These are phyloP conservation scores for Eimeria brunetti DNA, from an alignment of 169 alveolate genomes.

Conservation along the genomic window DNA sequence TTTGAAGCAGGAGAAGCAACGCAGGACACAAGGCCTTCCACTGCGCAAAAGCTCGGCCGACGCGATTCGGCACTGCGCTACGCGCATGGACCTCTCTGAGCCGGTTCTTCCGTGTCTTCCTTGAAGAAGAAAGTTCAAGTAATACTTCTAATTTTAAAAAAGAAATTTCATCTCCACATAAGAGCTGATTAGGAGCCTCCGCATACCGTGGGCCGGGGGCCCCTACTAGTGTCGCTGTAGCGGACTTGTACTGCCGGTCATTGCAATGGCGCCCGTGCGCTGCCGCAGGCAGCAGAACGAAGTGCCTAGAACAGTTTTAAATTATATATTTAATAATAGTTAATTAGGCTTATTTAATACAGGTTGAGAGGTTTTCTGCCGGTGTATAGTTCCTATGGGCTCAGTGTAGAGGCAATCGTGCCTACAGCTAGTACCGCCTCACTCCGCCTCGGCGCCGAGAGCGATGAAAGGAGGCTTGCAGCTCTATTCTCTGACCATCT, in stretches of 20 bases:
- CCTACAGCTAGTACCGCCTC: constrained; percentile 9
- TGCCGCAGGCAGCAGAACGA: background rate
- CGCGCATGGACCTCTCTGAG: constrained; percentile 1
- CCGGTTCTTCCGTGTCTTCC: background rate
- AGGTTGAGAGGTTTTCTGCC: background rate
- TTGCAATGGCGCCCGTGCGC: background rate
- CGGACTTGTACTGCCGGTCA: background rate
- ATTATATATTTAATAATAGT: background rate
- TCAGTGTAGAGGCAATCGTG: background rate
- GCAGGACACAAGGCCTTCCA: constrained; percentile 2
- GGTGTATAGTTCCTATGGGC: background rate
- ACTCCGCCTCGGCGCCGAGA: background rate
- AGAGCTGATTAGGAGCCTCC: no score
- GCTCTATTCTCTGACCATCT: background rate
- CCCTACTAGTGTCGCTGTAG: background rate
- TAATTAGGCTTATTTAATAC: background rate
- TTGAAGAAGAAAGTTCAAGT: background rate
- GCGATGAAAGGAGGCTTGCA: background rate
- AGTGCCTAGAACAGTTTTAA: background rate
- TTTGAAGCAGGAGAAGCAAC: background rate
- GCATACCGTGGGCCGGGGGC: background rate
- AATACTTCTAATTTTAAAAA: background rate
- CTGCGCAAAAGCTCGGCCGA: constrained; percentile 26
- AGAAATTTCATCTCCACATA: background rate
- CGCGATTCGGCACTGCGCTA: background rate